Conservation (phyloP, 192 early-diverging fungal genomes). For the Dissophora globulifera region DNA sequence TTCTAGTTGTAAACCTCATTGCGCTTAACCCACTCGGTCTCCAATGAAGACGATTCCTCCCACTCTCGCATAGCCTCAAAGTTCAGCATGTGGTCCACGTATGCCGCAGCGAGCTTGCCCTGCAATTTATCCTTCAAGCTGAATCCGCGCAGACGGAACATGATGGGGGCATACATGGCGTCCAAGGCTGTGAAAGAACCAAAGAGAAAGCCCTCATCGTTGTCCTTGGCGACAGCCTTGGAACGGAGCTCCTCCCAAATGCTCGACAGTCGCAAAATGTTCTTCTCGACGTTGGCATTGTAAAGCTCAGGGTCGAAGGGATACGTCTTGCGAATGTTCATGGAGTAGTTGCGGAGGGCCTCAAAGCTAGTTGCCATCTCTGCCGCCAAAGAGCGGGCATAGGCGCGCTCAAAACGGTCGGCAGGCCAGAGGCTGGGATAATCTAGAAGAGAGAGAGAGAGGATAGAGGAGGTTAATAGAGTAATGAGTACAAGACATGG, state of each 20-base stretch:
- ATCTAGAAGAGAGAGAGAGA: too few relatives aligned
- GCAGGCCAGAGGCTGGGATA: conserved; percentile 46
- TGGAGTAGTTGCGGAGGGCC: conserved; percentile 32
- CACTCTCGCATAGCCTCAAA: conserved; percentile 41
- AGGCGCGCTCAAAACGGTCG: conserved; percentile 38
- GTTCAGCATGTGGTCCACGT: conserved; percentile 29
- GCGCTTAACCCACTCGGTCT: conserved; percentile 32
- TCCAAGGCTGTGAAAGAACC: conserved; percentile 51
- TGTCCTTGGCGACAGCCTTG: conserved; percentile 28
- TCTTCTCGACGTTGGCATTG: conserved; percentile 11
- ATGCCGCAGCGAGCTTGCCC: conserved; percentile 28
- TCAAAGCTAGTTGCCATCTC: conserved; percentile 53
- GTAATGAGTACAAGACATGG: too few relatives aligned
- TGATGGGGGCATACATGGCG: conserved; percentile 54
- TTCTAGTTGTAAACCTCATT: conserved; percentile 18
- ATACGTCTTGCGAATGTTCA: conserved; percentile 34
- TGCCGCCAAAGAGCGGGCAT: conserved; percentile 39
- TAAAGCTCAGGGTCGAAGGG: conserved; percentile 25
- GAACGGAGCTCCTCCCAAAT: conserved; percentile 49
- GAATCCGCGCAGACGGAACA: conserved; percentile 26
- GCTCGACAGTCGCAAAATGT: conserved; percentile 19
- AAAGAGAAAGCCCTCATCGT: conserved; percentile 53
- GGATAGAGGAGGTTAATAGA: too few relatives aligned
- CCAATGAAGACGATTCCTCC: conserved; percentile 15
- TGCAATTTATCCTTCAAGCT: conserved; percentile 13